Base-by-base conservation (phyloP, 768 basidiomycete genomes). In the Hygrophorus russula region DNA sequence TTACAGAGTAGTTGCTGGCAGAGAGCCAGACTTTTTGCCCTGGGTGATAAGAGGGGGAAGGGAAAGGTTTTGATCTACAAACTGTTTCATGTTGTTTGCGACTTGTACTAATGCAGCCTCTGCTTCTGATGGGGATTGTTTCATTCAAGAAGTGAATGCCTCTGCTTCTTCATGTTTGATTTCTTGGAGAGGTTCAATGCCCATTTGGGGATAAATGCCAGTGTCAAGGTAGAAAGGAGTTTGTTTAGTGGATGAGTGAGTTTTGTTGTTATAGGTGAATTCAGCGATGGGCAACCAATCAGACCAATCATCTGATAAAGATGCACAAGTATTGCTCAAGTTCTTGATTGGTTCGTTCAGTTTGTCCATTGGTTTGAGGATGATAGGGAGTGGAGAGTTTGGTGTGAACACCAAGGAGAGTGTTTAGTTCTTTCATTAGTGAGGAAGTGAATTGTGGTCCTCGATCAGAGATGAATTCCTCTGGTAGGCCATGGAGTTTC, bases 371-470 rank as follows among this genome's bases (percentile, higher is more conserved):
- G 1, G 65, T 60, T 42, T 67, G 50, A 28, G 70, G 71, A 42
- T 70, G 70, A 39, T 62, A 71, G 0, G 68, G 69, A 0, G 69
- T 71, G 5, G 59, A 61, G 0, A 62, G 48, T 28, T 58, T 59
- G 1, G 41, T 39, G 11, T 62, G 39, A 33, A 71, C 66, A 0
- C 61, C 57, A 0, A 70, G 57, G 0, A 55, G 38, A 17, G 36
- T 20, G 17, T 56, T 55, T 0, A 71, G 44, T 0, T 58, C 56
- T 6, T 27, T n/a, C 49, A 59, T 66, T 50, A 68, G 60, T 5
- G 51, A 29, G 1, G 60, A 55, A 0, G 56, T 51, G 40, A 66
- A 68, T 27, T 55, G n/a, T n/a, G n/a, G n/a, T n/a, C n/a, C n/a
- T n/a, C n/a, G n/a, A n/a, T n/a, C n/a, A n/a, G n/a, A n/a, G 51